A percentile compares a stretch with the other conserved stretches of the same genome.
phyloP scores from a whole-genome alignment of 495 filamentous ascomycete species.

The Peziza echinospora region DNA sequence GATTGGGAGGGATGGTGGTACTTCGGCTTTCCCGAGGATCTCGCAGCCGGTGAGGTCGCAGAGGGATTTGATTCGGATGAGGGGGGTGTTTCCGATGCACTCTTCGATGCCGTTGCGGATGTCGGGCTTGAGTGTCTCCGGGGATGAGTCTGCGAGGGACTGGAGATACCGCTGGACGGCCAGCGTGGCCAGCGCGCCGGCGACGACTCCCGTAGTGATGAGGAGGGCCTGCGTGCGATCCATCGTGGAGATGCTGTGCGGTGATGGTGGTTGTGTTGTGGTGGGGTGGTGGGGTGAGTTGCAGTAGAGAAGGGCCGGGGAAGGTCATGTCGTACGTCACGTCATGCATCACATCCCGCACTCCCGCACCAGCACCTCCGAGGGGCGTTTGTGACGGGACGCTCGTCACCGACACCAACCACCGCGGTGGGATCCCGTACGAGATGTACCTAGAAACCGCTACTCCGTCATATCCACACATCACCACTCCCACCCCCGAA shows the following conservation, averaged over 20 bases:
- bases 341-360: no score
- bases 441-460: no score
- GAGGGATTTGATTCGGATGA: slow-evolving; percentile 69
- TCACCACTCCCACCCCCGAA: background rate
- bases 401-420: no score
- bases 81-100: slow-evolving; percentile 81
- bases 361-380: no score
- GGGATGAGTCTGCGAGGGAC: no score
- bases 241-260: background rate
- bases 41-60: slow-evolving; percentile 80
- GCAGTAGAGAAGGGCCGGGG: background rate
- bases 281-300: background rate
- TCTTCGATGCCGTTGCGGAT: slow-evolving; percentile 61
- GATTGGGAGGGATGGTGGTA: slow-evolving; percentile 13
- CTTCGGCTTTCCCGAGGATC: slow-evolving; percentile 86
- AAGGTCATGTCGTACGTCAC: no score
- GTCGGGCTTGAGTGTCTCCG: slow-evolving; percentile 5
- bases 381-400: no score
- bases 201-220: background rate
- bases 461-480: no score
- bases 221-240: background rate
- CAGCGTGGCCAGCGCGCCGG: background rate
- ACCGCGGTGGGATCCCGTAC: no score
- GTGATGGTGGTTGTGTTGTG: no score
- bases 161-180: background rate